Conservation (phyloP, 73 alveolate genomes). For the Paramecium octaurelia region DNA sequence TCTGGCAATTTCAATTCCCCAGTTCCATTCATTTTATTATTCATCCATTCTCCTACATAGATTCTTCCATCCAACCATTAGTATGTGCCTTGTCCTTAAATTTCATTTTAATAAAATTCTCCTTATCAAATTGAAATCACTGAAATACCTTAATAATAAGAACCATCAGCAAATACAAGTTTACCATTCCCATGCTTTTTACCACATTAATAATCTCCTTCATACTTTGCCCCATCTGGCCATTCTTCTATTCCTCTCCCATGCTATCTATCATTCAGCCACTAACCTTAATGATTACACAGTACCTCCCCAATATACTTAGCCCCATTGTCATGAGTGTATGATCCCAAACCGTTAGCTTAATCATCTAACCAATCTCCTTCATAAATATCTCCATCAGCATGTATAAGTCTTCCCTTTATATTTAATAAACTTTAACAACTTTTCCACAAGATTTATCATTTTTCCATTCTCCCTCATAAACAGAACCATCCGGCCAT, state of each 20-base stretch:
- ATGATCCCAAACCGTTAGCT: conserved; percentile 81
- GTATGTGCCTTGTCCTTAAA: conserved; percentile 71
- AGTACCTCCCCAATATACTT: conserved; percentile 80
- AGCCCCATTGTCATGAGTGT: conserved; percentile 84
- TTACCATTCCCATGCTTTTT: conserved; percentile 90
- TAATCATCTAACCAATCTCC: conserved; percentile 85
- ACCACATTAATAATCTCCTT: conserved; percentile 85
- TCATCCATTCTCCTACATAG: conserved; percentile 71
- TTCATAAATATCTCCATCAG: conserved; percentile 77
- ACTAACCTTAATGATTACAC: not conserved
- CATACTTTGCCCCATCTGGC: conserved; percentile 87
- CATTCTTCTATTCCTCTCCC: conserved; percentile 87
- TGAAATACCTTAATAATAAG: conserved; percentile 70
- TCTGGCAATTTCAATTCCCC: conserved; percentile 75
- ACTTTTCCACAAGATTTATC: conserved; percentile 53
- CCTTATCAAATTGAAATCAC: conserved; percentile 25
- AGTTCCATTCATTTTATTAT: conserved; percentile 74
- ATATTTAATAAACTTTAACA: not conserved
- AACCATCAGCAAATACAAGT: conserved; percentile 68
- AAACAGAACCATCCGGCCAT: conserved; percentile 75
- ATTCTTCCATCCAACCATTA: conserved; percentile 75
- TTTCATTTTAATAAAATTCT: conserved; percentile 61
- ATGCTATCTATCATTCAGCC: conserved; percentile 83
- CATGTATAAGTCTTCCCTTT: conserved; percentile 72
- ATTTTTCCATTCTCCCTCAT: conserved; percentile 81